Base-by-base conservation (phyloP, 495 filamentous ascomycete genomes). In the Trichoderma parareesei region DNA sequence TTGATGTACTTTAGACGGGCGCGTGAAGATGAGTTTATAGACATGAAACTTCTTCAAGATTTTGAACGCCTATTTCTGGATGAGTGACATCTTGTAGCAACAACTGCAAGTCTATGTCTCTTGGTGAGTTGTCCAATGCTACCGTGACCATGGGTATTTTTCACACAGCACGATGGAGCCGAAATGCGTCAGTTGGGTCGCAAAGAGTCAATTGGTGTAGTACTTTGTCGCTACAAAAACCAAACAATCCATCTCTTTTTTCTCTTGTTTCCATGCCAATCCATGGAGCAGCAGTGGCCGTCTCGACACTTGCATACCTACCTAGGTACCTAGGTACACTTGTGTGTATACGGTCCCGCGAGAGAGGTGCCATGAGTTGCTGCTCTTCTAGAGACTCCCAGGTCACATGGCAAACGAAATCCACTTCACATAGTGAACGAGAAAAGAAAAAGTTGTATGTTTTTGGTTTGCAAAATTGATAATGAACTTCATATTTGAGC, bases 401-500 rank as follows among this genome's bases (percentile, higher is more conserved):
- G 27, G 53, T 57, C 53, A 57, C 53, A 27, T 57, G 53, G 53
- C 53, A 57, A 27, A 37, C 53, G 53, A 57, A 14, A 61, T 38
- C 27, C 27, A 27, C 41, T 46, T 64, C 62, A 64, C 62, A 20
- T 27, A 42, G 48, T 42, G 27, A 27, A 27, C 27, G 27, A 27
- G 27, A 27, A 64, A 55, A 64, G 40, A 37, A 16, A 37, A 44
- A 53, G n/a, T 35, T 61, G 53, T 61, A 27, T 27, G 27, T 27
- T 27, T 27, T 27, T 27, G 27, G 27, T 27, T 27, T 27, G 20
- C 44, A 60, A 38, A 63, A 16, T 40, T 61, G 38, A 57, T 44
- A 57, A 57, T 57, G 53, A 27, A 42, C 53, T 61, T 65, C 63
- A 64, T 65, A 46, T 65, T 18, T 61, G 27, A 65, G 64, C 46